Percentiles rank a stretch among this genome's conserved stretches.
Conservation (phyloP, 257 asterid genomes). For the Apocynum venetum region DNA sequence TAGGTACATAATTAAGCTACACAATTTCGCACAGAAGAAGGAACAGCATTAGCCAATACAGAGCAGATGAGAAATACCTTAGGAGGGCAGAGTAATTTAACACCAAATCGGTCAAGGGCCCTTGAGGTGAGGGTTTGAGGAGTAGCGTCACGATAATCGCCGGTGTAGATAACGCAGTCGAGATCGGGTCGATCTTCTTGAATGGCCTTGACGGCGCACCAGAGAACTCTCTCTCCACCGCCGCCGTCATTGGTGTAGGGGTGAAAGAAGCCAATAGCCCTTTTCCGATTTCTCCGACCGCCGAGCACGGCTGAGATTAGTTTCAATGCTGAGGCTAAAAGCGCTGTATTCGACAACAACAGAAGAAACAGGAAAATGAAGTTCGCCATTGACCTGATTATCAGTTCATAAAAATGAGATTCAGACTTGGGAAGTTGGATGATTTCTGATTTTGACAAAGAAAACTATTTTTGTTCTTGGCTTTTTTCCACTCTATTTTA, state of each 20-base stretch:
- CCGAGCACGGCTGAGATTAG: constrained; percentile 17
- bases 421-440: neutral
- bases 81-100: constrained; percentile 51
- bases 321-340: constrained; percentile 11
- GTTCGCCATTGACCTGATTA: constrained; percentile 7
- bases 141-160: constrained; percentile 73
- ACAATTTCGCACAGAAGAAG: neutral
- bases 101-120: constrained; percentile 83
- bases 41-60: neutral
- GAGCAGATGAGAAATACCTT: constrained; percentile 36
- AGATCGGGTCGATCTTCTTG: constrained; percentile 78
- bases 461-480: too few species aligned
- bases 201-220: constrained; percentile 95
- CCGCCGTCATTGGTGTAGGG: constrained; percentile 97
- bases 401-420: neutral
- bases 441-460: neutral
- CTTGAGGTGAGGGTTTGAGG: constrained; percentile 65
- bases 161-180: constrained; percentile 73
- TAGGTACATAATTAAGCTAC: neutral
- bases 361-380: constrained; percentile 4
- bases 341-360: constrained; percentile 1
- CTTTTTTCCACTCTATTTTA: too few species aligned
- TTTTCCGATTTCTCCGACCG: constrained; percentile 43
- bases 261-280: constrained; percentile 72
- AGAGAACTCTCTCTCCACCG: constrained; percentile 95